Evolutionary conservation across 2,329 filamentous ascomycete species (phyloP), one percentile per base, ranked within the genome.

Genomic region (Aspergillus thermomutatus): DNA sequence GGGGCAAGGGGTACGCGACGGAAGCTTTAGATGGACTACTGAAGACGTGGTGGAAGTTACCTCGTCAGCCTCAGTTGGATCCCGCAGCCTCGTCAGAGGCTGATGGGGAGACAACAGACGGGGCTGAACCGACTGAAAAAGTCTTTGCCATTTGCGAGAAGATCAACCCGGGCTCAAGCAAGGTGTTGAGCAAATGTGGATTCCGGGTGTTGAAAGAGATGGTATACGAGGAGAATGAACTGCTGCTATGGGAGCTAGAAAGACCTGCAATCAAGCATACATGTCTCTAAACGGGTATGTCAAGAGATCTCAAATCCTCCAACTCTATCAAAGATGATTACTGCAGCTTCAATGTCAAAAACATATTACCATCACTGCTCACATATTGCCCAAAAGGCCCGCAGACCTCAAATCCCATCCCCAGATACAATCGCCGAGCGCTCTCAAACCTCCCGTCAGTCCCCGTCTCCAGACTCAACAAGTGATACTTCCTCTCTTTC

Each of bases 1-100:
- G 68, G 68, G 62, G 63, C 0, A 68, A 64, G 21, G 68, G 67
- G n/a, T 65, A 60, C 23, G 66, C 66, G 8, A 70, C 67, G 2
- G 68, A 70, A 26, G 63, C 67, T 10, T 49, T 70, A 43, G 48
- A 52, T 3, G 45, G 64, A 51, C 27, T 69, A 50, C 40, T 68
- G 25, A 61, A 62, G 41, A 53, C 61, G 52, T 70, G 68, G 68
- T 70, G 68, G 65, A 49, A 53, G 4, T 43, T 69, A 10, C 60
- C 59, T 3, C 46, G 63, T 14, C 49, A 17, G 4, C 43, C 50
- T 5, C 47, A 19, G 2, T 10, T 21, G 19, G 23, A 48, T 26
- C 14, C 40, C 1, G 23, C 19, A 3, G 50, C n/a, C n/a, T n/a
- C n/a, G n/a, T n/a, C n/a, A n/a, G n/a, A n/a, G n/a, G n/a, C n/a